phyloP scores from a whole-genome alignment of 352 stramenopile genomes.

The Pythium sp. region DNA sequence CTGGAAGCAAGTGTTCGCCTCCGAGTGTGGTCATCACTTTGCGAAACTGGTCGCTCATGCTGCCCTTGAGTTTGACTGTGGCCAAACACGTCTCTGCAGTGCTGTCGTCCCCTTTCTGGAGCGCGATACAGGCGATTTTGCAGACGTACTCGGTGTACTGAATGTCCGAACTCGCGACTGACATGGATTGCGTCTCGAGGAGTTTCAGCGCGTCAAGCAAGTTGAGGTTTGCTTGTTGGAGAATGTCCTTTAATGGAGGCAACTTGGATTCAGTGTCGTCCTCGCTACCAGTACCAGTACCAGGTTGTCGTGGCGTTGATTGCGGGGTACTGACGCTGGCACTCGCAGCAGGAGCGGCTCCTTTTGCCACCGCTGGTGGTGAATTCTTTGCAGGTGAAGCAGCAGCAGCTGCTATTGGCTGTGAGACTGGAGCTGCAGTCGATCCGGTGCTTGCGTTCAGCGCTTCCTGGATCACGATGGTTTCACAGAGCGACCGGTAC shows the following conservation, averaged over 20 bases:
- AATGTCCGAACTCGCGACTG: constrained; percentile 10
- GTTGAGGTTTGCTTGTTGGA: constrained; percentile 33
- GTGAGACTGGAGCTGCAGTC: not conserved
- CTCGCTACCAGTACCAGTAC: constrained; percentile 12
- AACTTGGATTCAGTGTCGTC: constrained; percentile 14
- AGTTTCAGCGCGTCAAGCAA: constrained; percentile 25
- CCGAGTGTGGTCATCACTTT: constrained; percentile 25
- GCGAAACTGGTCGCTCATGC: constrained; percentile 40
- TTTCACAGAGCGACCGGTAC: constrained; percentile 11
- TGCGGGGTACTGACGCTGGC: constrained; percentile 8
- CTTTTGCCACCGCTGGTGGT: not conserved
- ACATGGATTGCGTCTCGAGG: constrained; percentile 21
- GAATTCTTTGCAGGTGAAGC: not conserved
- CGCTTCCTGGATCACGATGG: constrained; percentile 4
- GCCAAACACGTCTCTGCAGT: constrained; percentile 29
- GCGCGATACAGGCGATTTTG: constrained; percentile 29
- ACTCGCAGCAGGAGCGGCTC: constrained; percentile 4
- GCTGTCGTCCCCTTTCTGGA: constrained; percentile 16
- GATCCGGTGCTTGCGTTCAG: not conserved
- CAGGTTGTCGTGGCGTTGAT: constrained; percentile 11
- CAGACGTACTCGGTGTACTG: constrained; percentile 30
- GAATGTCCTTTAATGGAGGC: constrained; percentile 32
- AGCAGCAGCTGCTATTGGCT: not conserved
- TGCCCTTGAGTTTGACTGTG: constrained; percentile 44
- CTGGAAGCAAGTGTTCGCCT: constrained; percentile 31